Base-by-base conservation (phyloP, 352 stramenopile species). In the Phytopythium oedochilum region DNA sequence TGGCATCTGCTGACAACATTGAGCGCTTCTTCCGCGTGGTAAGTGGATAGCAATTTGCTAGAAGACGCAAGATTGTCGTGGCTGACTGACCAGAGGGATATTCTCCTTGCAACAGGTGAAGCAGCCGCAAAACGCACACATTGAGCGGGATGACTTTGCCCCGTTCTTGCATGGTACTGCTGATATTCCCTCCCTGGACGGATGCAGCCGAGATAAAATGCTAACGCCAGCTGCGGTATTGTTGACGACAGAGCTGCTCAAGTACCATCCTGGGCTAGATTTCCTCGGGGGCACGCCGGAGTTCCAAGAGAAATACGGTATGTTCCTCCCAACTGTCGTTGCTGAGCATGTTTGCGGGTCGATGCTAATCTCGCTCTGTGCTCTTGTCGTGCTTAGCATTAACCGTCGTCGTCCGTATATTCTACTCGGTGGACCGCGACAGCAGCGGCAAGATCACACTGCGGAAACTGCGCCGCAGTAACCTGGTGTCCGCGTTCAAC, bases 281-380 rank as follows among this genome's bases (percentile, higher is more conserved):
- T 99, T 99, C 70, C 76, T 99, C 32, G 90, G 92, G 39, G 94
- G 92, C 47, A 98, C 98, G 57, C 89, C 94, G n/a, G 97, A 99
- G 66, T 99, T 99, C 77, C 97, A 99, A 76, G 94, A 99, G 64
- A 99, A 99, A 86, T 99, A 99, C 75, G 85, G 82, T 91, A 59
- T 9, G 12, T 32, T n/a, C 1, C 18, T 20, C 9, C 20, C 2
- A 10, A 15, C n/a, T 14, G n/a, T 3, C 8, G 49, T 25, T 44
- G 15, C n/a, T 32, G 3, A 20, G 51, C 8, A 8, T 10, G 20
- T 5, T 9, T 15, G 20, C 20, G 5, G 1, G n/a, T 17, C 12
- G 9, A 23, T 3, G 18, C 52, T 57, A 35, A 57, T n/a, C 14
- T 5, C 31, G 11, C 20, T 57, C 2, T 20, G 20, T 34, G 12